Evolutionary conservation across 2,329 filamentous ascomycete genomes (phyloP).

Genomic region (Gnomoniopsis sp.): DNA sequence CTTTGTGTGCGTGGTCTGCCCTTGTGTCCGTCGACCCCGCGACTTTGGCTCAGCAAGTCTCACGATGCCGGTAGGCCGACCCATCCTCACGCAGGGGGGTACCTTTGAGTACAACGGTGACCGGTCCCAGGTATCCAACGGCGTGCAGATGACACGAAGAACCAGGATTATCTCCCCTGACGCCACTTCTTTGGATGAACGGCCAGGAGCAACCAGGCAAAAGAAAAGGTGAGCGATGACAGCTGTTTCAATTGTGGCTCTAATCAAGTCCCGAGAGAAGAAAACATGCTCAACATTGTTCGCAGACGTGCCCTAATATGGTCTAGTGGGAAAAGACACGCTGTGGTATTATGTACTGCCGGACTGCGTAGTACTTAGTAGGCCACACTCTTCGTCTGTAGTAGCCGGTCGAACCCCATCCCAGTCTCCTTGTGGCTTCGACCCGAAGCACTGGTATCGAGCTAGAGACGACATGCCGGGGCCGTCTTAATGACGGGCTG

Average conservation of each 20-base stretch:
- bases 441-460: slow-evolving; percentile 20
- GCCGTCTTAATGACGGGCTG: slow-evolving; percentile 15
- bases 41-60: not conserved
- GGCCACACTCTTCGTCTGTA: not conserved
- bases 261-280: not conserved
- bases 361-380: too few relatives aligned
- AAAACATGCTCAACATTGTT: too few relatives aligned
- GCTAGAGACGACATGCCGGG: slow-evolving; percentile 20
- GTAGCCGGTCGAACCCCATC: slow-evolving; percentile 5
- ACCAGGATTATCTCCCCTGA: too few relatives aligned
- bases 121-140: not conserved
- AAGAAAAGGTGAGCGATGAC: not conserved
- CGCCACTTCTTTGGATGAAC: too few relatives aligned
- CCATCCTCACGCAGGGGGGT: not conserved
- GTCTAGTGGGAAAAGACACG: slow-evolving; percentile 5
- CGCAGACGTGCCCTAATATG: not conserved
- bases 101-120: too few relatives aligned
- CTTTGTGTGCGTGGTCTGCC: not conserved
- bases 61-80: not conserved
- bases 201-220: too few relatives aligned
- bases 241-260: not conserved
- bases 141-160: too few relatives aligned
- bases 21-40: not conserved
- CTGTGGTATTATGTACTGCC: too few relatives aligned
- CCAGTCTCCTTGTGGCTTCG: slow-evolving; percentile 11